phyloP scores from a whole-genome alignment of 1,284 basidiomycete species.

The Sanguinoderma infundibulare region DNA sequence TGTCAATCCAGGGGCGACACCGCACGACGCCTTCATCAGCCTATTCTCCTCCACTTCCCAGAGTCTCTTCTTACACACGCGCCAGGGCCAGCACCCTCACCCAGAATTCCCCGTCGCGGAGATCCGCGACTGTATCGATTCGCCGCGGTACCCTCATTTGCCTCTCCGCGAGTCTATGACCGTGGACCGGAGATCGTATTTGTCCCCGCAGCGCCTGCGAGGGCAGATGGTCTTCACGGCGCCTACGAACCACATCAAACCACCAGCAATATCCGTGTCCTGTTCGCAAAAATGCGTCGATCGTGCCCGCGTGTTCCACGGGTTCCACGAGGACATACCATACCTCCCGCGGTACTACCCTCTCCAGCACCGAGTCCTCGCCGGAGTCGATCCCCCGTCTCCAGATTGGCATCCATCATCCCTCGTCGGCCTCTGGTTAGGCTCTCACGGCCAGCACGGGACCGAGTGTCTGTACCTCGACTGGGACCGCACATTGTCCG shows the following conservation, averaged over 20 bases:
- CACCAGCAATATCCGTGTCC: slow-evolving; percentile 17
- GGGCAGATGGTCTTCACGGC: slow-evolving; percentile 19
- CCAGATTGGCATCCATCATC: slow-evolving; percentile 23
- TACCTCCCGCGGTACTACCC: slow-evolving; percentile 32
- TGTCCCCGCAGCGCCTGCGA: slow-evolving; percentile 10
- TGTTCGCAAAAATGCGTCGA: slow-evolving; percentile 20
- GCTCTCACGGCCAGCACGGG: slow-evolving; percentile 31
- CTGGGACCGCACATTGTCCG: slow-evolving; percentile 8
- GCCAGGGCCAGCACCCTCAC: slow-evolving; percentile 17
- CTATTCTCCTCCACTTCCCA: slow-evolving; percentile 19
- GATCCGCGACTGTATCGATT: slow-evolving; percentile 15
- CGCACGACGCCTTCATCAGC: slow-evolving; percentile 11
- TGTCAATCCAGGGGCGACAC: not conserved
- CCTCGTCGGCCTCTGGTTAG: slow-evolving; percentile 35
- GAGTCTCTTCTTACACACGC: slow-evolving; percentile 21
- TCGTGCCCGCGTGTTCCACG: slow-evolving; percentile 20
- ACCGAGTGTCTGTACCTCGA: slow-evolving; percentile 32
- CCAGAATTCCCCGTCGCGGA: slow-evolving; percentile 22
- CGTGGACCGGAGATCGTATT: slow-evolving; percentile 7
- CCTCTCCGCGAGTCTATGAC: not conserved
- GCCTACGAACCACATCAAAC: slow-evolving; percentile 15
- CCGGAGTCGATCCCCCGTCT: slow-evolving; percentile 11
- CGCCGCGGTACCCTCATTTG: slow-evolving; percentile 14
- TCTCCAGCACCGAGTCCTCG: slow-evolving; percentile 16
- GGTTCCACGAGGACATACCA: slow-evolving; percentile 21